Percentiles rank a stretch among this genome's conserved stretches.
These are phyloP conservation scores for Oryza brachyantha DNA, from an alignment of 176 grass and related monocot species.

Conservation along the genomic window DNA sequence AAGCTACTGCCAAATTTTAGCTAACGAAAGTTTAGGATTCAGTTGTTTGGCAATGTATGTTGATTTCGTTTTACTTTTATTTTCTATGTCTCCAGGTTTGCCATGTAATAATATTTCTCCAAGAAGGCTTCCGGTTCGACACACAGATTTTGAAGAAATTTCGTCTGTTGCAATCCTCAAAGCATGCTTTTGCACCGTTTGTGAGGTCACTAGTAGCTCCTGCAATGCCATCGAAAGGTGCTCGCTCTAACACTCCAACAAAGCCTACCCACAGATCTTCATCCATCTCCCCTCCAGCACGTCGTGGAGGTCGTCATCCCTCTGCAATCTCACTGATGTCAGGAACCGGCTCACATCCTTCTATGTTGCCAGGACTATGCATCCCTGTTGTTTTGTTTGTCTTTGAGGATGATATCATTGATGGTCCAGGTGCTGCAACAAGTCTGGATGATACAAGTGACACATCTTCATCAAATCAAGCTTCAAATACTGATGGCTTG, in stretches of 20 bases:
- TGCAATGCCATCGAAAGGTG: slow-evolving; percentile 38
- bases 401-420: slow-evolving; percentile 56
- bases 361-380: slow-evolving; percentile 63
- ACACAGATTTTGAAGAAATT: slow-evolving; percentile 77
- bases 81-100: slow-evolving; percentile 59
- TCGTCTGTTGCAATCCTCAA: slow-evolving; percentile 76
- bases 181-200: slow-evolving; percentile 75
- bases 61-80: slow-evolving; percentile 12
- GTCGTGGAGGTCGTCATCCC: slow-evolving; percentile 53
- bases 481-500: slow-evolving; percentile 36
- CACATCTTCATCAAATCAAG: slow-evolving; percentile 39
- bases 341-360: slow-evolving; percentile 45
- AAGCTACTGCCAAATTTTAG: neutral
- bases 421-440: slow-evolving; percentile 39
- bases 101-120: slow-evolving; percentile 88
- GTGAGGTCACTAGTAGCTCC: slow-evolving; percentile 47
- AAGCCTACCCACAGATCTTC: slow-evolving; percentile 37
- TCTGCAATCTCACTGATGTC: slow-evolving; percentile 76
- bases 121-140: slow-evolving; percentile 65
- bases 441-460: slow-evolving; percentile 60
- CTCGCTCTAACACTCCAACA: slow-evolving; percentile 33
- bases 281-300: slow-evolving; percentile 51
- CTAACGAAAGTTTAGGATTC: neutral
- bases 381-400: slow-evolving; percentile 90
- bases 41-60: slow-evolving; percentile 7